Conservation (phyloP, 352 stramenopile genomes). For the Peronospora belbahrii region DNA sequence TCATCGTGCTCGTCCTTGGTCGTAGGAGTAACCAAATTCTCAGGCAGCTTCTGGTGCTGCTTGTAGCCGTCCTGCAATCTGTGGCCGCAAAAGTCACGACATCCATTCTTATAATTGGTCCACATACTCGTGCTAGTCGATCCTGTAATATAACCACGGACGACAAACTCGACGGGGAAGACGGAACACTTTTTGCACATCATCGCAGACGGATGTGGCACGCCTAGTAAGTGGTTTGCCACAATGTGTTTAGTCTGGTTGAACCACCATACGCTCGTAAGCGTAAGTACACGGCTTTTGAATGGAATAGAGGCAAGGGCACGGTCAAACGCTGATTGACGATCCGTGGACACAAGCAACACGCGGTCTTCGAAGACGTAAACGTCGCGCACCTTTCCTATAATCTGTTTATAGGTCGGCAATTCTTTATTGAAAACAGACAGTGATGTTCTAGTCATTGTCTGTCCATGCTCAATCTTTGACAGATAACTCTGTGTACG, state of each 20-base stretch:
- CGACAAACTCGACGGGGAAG: conserved; percentile 99
- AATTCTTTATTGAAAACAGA: conserved; percentile 25
- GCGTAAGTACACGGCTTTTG: conserved; percentile 96
- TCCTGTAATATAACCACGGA: conserved; percentile 94
- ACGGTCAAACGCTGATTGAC: conserved; percentile 98
- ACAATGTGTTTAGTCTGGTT: conserved; percentile 93
- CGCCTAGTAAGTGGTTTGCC: conserved; percentile 93
- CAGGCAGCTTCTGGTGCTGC: conserved; percentile 95
- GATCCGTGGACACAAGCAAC: conserved; percentile 97
- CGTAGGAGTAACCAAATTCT: conserved; percentile 96
- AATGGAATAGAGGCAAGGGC: conserved; percentile 92
- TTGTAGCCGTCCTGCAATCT: conserved; percentile 89
- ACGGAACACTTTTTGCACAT: conserved; percentile 93
- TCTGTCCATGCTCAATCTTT: conserved; percentile 37
- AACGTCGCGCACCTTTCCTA: conserved; percentile 88
- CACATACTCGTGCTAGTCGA: conserved; percentile 98
- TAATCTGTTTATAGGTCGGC: conserved; percentile 50
- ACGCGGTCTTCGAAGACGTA: conserved; percentile 87
- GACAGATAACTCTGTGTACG: conserved; percentile 66
- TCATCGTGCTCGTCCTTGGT: conserved; percentile 98
- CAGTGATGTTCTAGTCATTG: conserved; percentile 57
- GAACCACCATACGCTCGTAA: conserved; percentile 96
- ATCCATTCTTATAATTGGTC: conserved; percentile 97
- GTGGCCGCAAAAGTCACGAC: conserved; percentile 96
- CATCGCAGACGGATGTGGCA: conserved; percentile 93